Base-by-base conservation (phyloP, 1,284 basidiomycete genomes). In the Ustilago trichophora region DNA sequence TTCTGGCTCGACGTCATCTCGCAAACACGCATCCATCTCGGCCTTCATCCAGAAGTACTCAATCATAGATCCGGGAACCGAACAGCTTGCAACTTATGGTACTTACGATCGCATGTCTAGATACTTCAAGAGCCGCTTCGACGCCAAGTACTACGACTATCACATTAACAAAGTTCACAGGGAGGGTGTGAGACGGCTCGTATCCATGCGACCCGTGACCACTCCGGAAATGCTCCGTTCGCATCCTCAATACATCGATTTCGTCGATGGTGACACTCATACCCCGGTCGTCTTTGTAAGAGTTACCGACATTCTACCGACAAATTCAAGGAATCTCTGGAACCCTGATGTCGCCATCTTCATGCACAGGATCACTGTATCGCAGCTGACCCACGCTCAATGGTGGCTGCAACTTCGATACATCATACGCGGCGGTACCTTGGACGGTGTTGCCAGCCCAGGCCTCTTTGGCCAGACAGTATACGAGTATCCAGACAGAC, bases 261-360 rank as follows among this genome's bases (percentile, higher is more conserved):
- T 36, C 21, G 37, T 27, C 13, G 49, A 48, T 10, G 50, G 50
- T 6, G 7, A 6, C 3, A 32, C 44, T 3, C 11, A 34, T 21
- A 47, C 50, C 0, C 56, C 56, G 0, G n/a, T 27, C 1, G 4
- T 48, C n/a, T 59, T 37, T 16, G 11, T 44, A 7, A 35, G 13
- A 15, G 21, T 53, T 2, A 34, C 38, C 18, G 34, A 43, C 15
- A 11, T 38, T 12, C 0, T 44, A 7, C 44, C 34, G 1, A 1
- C 21, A 2, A 48, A 53, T 34, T 34, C 49, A 6, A 22, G 48
- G 44, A 26, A 29, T 2, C 3, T 0, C 5, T 4, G 15, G 8
- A 59, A 59, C n/a, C 49, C 56, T 2, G 56, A 59, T 34, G 45
- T 59, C 3, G 50, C 41, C 10, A 31, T 59, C 15, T 59, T 43